phyloP scores from a whole-genome alignment of 2,329 filamentous ascomycete species.

The Pseudogymnoascus sp. region DNA sequence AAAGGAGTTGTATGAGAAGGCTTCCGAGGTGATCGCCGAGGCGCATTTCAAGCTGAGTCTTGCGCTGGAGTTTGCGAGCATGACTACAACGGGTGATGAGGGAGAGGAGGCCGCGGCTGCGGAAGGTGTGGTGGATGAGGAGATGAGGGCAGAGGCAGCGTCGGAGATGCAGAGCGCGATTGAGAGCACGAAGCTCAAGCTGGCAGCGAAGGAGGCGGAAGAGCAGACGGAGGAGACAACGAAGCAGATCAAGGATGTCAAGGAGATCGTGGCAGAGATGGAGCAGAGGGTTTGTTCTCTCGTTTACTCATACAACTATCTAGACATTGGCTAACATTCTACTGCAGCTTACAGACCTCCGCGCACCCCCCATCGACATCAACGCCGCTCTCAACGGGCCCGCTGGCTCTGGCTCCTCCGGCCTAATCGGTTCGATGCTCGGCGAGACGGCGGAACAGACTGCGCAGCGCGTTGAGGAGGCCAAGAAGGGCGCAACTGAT shows the following conservation, averaged over 20 bases:
- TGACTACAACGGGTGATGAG: conserved; percentile 53
- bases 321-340: conserved; percentile 13
- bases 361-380: conserved; percentile 52
- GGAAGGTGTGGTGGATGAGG: conserved; percentile 51
- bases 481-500: conserved; percentile 65
- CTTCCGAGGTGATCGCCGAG: conserved; percentile 82
- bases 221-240: conserved; percentile 52
- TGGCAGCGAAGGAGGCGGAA: conserved; percentile 60
- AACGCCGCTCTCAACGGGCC: conserved; percentile 46
- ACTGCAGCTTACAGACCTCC: conserved; percentile 58
- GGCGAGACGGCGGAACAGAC: conserved; percentile 54
- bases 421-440: conserved; percentile 55
- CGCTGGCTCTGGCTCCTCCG: conserved; percentile 40
- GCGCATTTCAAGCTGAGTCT: conserved; percentile 95
- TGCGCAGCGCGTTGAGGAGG: conserved; percentile 60
- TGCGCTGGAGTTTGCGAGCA: conserved; percentile 85
- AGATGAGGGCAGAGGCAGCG: conserved; percentile 61
- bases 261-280: conserved; percentile 72
- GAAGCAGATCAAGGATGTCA: conserved; percentile 60
- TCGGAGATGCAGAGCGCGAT: conserved; percentile 67
- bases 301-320: background rate
- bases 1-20: conserved; percentile 66
- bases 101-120: conserved; percentile 36
- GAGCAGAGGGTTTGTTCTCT: conserved; percentile 54
- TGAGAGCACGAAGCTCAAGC: conserved; percentile 60